Base-by-base conservation (phyloP, 228 moss, liverwort and hornwort genomes). In the Sphagnum fallax region DNA sequence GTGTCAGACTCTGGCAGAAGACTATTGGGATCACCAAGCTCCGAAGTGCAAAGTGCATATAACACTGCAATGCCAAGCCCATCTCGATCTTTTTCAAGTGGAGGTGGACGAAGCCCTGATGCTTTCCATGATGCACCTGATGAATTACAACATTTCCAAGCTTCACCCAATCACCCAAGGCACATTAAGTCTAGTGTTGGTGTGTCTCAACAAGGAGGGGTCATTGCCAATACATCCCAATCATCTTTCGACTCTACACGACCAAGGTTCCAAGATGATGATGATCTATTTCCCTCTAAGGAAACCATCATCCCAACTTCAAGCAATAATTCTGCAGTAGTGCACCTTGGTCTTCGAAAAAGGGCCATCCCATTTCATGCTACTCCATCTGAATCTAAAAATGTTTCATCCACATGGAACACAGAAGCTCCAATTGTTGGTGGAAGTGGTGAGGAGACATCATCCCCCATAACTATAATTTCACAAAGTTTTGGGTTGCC, bases 41-140 rank as follows among this genome's bases (percentile, higher is more conserved):
- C 78, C 48, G 82, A 80, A 53, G 53, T 80, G 70, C 75, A 71
- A 61, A 86, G 86, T 60, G 80, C 71, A 14, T 86, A 86, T 73
- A 73, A 77, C 47, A 86, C 86, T 50, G 86, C 86, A 53, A 75
- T 79, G 64, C 77, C 67, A 61, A 86, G 82, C 52, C 86, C 86
- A 67, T 68, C 86, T 77, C 75, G 73, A 16, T 86, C 86, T 15
- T 80, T 80, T 60, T 84, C 84, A 16, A 84, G 84, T 52, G 84
- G 78, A 72, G 81, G 78, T 13, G 77, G 75, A 53, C 82, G 82
- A 61, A 82, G 82, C 70, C 82, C 82, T 13, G 82, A 77, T 57
- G 50, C 79, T 6, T 86, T 82, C 53, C 71, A 64, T 52, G 82
- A 79, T 60, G 86, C 75, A 16, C 74, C 86, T 55, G 86, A 86